Percentiles rank a stretch among this genome's conserved stretches.
Conservation (phyloP, 192 early-diverging fungal species). For the Mortierella antarctica region DNA sequence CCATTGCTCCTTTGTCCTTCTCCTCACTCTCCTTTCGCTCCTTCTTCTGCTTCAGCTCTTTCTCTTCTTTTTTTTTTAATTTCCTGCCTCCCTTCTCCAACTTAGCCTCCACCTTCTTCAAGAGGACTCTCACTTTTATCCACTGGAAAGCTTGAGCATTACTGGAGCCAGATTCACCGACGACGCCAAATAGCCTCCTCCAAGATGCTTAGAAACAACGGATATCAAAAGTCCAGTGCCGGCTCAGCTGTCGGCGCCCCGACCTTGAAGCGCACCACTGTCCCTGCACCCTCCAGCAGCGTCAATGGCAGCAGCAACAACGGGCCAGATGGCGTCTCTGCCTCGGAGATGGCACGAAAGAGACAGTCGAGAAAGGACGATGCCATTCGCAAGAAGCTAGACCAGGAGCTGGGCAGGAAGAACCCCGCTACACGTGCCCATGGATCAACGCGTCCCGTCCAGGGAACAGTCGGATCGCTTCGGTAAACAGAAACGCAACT, state of each 20-base stretch:
- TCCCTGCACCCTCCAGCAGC: slow-evolving; percentile 25
- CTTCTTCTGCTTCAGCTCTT: not conserved
- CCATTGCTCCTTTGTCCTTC: not conserved
- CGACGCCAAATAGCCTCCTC: no score
- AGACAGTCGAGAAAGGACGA: slow-evolving; percentile 63
- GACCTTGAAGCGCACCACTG: slow-evolving; percentile 38
- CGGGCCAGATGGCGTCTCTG: slow-evolving; percentile 26
- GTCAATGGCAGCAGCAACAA: not conserved
- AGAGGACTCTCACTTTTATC: not conserved
- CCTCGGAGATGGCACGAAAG: slow-evolving; percentile 49
- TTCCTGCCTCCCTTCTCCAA: not conserved
- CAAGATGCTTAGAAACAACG: slow-evolving; percentile 20
- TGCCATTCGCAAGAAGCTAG: slow-evolving; percentile 81
- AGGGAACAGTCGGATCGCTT: slow-evolving; percentile 62
- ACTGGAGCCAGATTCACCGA: no score
- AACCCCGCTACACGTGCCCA: slow-evolving; percentile 40
- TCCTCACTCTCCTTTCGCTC: not conserved
- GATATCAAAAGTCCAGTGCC: slow-evolving; percentile 34
- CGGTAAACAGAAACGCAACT: slow-evolving; percentile 25
- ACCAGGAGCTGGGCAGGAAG: slow-evolving; percentile 68
- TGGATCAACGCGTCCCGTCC: slow-evolving; percentile 51
- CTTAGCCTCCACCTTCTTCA: not conserved
- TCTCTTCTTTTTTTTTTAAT: not conserved
- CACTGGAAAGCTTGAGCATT: not conserved
- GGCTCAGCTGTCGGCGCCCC: slow-evolving; percentile 41